Conservation (phyloP, 768 basidiomycete species). For the Agaricus blazei region DNA sequence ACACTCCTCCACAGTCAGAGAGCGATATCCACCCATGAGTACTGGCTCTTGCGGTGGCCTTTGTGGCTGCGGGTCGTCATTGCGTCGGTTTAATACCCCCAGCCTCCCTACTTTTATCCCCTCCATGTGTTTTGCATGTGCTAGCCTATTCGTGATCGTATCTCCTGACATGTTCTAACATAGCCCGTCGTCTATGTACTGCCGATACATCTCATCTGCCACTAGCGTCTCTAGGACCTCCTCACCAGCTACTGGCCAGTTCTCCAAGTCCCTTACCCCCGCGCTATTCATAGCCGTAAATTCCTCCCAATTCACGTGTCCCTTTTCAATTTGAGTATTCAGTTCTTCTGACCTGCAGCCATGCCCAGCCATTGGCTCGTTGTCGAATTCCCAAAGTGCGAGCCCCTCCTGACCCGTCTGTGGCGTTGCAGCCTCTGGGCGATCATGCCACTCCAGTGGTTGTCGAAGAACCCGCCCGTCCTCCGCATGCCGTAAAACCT, state of each 20-base stretch:
- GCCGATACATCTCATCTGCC: slow-evolving; percentile 30
- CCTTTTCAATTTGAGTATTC: too few relatives aligned
- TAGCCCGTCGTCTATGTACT: slow-evolving; percentile 33
- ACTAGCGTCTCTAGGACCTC: slow-evolving; percentile 2
- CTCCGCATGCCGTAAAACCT: slow-evolving; percentile 3
- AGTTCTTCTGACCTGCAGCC: background rate
- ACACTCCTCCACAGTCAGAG: background rate
- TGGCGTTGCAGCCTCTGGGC: background rate
- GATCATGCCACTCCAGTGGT: background rate
- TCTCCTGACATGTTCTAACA: slow-evolving; percentile 14
- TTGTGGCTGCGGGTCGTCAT: slow-evolving; percentile 10
- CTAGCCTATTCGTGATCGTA: too few relatives aligned
- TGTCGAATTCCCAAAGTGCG: background rate
- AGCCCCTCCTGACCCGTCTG: background rate
- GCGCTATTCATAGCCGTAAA: too few relatives aligned
- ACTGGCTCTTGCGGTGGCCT: slow-evolving; percentile 15
- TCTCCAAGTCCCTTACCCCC: background rate
- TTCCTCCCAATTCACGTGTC: too few relatives aligned
- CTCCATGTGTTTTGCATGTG: slow-evolving; percentile 6
- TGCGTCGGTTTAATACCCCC: background rate
- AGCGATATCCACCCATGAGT: slow-evolving; percentile 24
- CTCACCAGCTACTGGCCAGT: background rate
- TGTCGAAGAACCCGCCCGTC: slow-evolving; percentile 3
- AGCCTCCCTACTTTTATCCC: slow-evolving; percentile 6
- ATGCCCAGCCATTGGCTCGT: background rate